These are phyloP conservation scores for Alternaria ethzedia DNA, from an alignment of 2,329 filamentous ascomycete genomes.

Conservation along the genomic window DNA sequence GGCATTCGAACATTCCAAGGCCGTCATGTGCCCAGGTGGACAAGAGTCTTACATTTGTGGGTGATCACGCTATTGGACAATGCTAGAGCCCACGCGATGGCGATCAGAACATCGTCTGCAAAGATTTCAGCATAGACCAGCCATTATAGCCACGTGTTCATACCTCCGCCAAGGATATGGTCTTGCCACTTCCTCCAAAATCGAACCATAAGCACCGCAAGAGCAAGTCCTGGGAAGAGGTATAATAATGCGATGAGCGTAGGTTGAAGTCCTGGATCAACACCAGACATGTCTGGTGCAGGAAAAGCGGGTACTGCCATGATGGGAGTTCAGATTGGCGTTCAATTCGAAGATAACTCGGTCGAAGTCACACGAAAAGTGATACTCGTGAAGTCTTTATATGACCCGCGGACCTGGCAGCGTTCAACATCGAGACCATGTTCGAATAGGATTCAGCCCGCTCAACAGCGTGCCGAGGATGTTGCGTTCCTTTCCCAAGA, in stretches of 20 bases:
- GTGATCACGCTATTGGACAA: constrained; percentile 19
- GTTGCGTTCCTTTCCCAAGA: not conserved
- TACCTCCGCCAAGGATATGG: constrained; percentile 23
- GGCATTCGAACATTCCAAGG: not conserved
- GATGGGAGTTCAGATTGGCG: not conserved
- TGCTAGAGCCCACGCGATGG: constrained; percentile 13
- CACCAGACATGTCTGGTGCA: constrained; percentile 13
- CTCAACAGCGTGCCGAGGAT: not conserved
- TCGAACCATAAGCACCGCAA: constrained; percentile 15
- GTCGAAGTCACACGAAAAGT: not conserved
- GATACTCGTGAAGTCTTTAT: not conserved
- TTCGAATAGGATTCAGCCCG: not conserved
- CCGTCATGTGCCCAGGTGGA: not conserved
- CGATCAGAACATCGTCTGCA: constrained; percentile 6
- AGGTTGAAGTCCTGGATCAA: constrained; percentile 21
- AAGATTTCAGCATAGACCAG: not conserved
- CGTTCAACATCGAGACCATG: not conserved
- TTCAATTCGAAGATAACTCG: not conserved
- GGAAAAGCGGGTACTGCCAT: constrained; percentile 2
- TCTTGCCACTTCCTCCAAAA: constrained; percentile 23
- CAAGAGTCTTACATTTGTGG: constrained; percentile 21
- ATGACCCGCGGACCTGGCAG: not conserved
- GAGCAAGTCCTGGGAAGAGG: constrained; percentile 16
- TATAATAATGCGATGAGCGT: constrained; percentile 19
- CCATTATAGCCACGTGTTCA: constrained; percentile 10